A percentile compares a stretch with the other conserved stretches of the same genome.
Evolutionary conservation across 2,329 filamentous ascomycete genomes (phyloP).

Genomic region (Endocalyx cinctus): DNA sequence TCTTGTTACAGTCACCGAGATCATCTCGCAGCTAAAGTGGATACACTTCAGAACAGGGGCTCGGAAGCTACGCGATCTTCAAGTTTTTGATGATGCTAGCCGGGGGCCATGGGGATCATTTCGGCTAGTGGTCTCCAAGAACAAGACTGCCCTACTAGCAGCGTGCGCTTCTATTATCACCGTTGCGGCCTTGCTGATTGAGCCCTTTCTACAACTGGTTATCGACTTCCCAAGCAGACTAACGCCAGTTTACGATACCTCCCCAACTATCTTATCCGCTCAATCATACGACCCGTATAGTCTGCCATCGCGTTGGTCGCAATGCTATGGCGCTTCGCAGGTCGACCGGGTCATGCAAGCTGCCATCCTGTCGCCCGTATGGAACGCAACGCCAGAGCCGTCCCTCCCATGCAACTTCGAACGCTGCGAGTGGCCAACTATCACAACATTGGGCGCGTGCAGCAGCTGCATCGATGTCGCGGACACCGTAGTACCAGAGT

Average conservation of each 20-base stretch:
- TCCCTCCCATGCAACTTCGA: slow-evolving; percentile 1
- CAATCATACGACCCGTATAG: no score
- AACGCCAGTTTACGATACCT: no score
- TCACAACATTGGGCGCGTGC: slow-evolving; percentile 5
- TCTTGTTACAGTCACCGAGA: slow-evolving; percentile 7
- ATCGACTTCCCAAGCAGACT: slow-evolving; percentile 10
- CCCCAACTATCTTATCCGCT: no score
- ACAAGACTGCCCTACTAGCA: slow-evolving; percentile 4
- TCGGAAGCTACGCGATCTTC: slow-evolving; percentile 4
- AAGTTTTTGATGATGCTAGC: slow-evolving; percentile 6
- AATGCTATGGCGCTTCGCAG: slow-evolving; percentile 1
- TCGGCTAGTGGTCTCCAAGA: slow-evolving; percentile 4
- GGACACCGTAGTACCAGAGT: neutral
- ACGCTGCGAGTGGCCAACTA: slow-evolving; percentile 4
- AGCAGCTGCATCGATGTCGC: slow-evolving; percentile 4
- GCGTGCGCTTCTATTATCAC: slow-evolving; percentile 7
- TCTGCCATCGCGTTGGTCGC: no score
- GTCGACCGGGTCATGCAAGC: slow-evolving; percentile 3
- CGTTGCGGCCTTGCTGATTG: slow-evolving; percentile 7
- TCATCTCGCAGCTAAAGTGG: slow-evolving; percentile 11
- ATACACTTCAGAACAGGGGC: slow-evolving; percentile 4
- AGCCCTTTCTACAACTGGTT: slow-evolving; percentile 10
- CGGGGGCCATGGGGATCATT: slow-evolving; percentile 7
- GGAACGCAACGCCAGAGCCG: neutral
- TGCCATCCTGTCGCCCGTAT: slow-evolving; percentile 2